A percentile compares a stretch with the other conserved stretches of the same genome.
These are phyloP conservation scores for Rhizodiscina lignyota DNA, from an alignment of 495 filamentous ascomycete genomes.

Conservation along the genomic window DNA sequence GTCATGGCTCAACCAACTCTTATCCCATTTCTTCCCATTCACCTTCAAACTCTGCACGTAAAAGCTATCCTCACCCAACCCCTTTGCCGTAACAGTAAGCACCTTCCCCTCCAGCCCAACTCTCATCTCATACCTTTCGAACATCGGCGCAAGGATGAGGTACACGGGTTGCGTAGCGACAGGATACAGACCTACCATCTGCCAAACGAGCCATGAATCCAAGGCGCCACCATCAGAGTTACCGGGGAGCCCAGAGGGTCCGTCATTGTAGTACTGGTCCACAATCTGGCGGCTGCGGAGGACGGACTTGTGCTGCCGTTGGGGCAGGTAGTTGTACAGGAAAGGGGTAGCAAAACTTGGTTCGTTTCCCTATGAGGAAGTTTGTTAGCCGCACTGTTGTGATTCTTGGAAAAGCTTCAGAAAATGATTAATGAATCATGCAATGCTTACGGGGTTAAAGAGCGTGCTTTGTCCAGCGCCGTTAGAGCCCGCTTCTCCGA, in stretches of 20 bases:
- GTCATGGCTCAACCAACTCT: slow-evolving; percentile 19
- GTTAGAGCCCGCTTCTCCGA: too few relatives aligned
- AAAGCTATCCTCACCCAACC: too few relatives aligned
- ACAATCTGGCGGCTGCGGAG: slow-evolving; percentile 35
- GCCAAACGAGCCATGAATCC: slow-evolving; percentile 54
- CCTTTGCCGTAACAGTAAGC: too few relatives aligned
- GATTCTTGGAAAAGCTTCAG: too few relatives aligned
- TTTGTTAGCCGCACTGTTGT: too few relatives aligned
- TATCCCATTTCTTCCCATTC: slow-evolving; percentile 18
- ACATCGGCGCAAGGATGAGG: slow-evolving; percentile 46
- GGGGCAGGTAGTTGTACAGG: slow-evolving; percentile 54
- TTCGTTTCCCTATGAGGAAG: too few relatives aligned
- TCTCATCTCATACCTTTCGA: slow-evolving; percentile 37
- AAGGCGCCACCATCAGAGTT: slow-evolving; percentile 57
- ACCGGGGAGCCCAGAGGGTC: slow-evolving; percentile 36
- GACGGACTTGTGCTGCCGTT: slow-evolving; percentile 40
- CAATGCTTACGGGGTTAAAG: slow-evolving; percentile 51
- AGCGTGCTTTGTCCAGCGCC: slow-evolving; percentile 44
- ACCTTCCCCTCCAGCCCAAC: slow-evolving; percentile 35
- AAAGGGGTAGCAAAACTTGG: slow-evolving; percentile 54
- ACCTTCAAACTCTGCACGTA: slow-evolving; percentile 22
- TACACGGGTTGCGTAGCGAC: slow-evolving; percentile 48
- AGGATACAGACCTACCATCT: slow-evolving; percentile 52
- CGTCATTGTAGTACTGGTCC: slow-evolving; percentile 33
- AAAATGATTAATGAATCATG: too few relatives aligned